Evolutionary conservation across 495 filamentous ascomycete genomes (phyloP), one percentile per base, ranked within the genome.

Genomic region (Diplogelasinospora grovesii): DNA sequence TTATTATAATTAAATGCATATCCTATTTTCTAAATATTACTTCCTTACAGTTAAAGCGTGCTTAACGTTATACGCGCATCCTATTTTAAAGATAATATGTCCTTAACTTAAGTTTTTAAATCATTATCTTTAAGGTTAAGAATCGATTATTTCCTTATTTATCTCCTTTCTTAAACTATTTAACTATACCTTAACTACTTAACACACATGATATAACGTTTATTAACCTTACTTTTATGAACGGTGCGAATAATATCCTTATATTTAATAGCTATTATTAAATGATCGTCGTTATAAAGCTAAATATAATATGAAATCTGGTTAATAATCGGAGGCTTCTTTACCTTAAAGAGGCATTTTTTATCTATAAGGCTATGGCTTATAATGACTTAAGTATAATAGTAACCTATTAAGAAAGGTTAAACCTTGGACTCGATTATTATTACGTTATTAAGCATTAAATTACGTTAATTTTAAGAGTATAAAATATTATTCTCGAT

Each of bases 311-410:
- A n/a, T n/a, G n/a, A n/a, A n/a, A n/a, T n/a, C n/a, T n/a, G n/a
- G n/a, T n/a, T n/a, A n/a, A n/a, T n/a, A 14, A 30, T 14, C 28
- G n/a, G 28, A 30, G n/a, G 28, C 28, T 30, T 30, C 28, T 30
- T 14, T 14, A 30, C 28, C 28, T 4, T 13, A 13, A 30, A 14
- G 28, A 30, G n/a, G n/a, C n/a, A 5, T 30, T 14, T 4, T 30
- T 30, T 14, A 30, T 30, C 28, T 14, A 14, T 14, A 14, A 13
- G 28, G n/a, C n/a, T 30, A 14, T 14, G 28, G 28, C 28, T 30
- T 30, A 30, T 13, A 13, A 30, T 14, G n/a, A 30, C 28, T 30
- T 14, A 13, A 30, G 5, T 13, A 14, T 14, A 13, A 14, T 13
- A 30, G n/a, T 30, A 30, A 14, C 28, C n/a, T 30, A 14, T 13